phyloP scores from a whole-genome alignment of 805 yeast species.

The Starmerella lactis-condensi region DNA sequence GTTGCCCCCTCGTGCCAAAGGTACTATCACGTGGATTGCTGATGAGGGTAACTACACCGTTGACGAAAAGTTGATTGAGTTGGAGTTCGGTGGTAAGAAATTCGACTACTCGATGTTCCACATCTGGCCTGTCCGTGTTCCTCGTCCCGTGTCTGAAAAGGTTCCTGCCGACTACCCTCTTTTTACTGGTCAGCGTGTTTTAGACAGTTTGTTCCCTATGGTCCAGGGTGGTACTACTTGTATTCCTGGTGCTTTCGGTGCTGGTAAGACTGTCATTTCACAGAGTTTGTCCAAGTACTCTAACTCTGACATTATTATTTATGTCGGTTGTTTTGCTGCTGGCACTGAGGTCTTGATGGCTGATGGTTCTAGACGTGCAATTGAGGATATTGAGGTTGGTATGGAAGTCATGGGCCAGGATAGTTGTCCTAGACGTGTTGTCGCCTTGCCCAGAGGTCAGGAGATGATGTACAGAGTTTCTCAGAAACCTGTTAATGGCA shows the following conservation, averaged over 20 bases:
- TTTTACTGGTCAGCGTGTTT: conserved; percentile 95
- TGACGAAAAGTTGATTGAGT: conserved; percentile 76
- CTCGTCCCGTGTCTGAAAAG: conserved; percentile 94
- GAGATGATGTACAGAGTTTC: conserved; percentile 28
- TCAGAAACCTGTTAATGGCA: conserved; percentile 16
- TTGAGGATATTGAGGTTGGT: conserved; percentile 26
- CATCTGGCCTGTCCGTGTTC: conserved; percentile 99
- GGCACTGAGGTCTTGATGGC: conserved; percentile 27
- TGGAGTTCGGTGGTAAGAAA: conserved; percentile 81
- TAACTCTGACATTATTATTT: conserved; percentile 89
- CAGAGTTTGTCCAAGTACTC: conserved; percentile 94
- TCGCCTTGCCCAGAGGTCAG: conserved; percentile 27
- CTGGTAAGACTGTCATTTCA: conserved; percentile 97
- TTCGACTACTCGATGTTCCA: conserved; percentile 82
- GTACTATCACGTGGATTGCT: conserved; percentile 82
- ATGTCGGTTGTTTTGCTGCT: conserved; percentile 41
- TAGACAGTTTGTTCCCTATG: conserved; percentile 94
- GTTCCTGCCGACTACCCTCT: conserved; percentile 85
- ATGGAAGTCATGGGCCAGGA: conserved; percentile 29
- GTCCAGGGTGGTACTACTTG: conserved; percentile 99
- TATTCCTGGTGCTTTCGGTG: conserved; percentile 99
- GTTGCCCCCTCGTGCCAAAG: conserved; percentile 96
- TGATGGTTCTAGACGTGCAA: conserved; percentile 24
- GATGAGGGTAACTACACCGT: conserved; percentile 79
- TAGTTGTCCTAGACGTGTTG: conserved; percentile 27